Conservation (phyloP, 352 stramenopile species). For the Phytophthora foliorum region DNA sequence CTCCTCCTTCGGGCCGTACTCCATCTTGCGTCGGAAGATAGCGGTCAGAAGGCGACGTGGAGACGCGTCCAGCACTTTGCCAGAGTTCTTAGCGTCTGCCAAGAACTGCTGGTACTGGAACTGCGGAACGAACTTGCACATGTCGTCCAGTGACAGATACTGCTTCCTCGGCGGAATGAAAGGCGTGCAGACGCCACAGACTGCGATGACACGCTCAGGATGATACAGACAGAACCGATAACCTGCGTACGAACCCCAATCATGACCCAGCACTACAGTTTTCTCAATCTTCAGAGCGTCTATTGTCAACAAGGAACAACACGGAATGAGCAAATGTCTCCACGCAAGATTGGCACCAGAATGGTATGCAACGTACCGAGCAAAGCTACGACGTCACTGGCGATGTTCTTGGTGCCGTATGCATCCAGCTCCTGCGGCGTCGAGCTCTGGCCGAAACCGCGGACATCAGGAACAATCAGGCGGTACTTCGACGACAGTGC, state of each 20-base stretch:
- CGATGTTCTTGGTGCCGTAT: conserved; percentile 63
- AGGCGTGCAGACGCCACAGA: conserved; percentile 67
- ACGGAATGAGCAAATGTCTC: background rate
- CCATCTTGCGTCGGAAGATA: conserved; percentile 43
- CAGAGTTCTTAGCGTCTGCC: conserved; percentile 37
- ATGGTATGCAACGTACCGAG: conserved; percentile 35
- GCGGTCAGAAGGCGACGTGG: conserved; percentile 41
- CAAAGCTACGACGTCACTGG: conserved; percentile 48
- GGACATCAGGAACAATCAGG: conserved; percentile 65
- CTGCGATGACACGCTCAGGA: conserved; percentile 57
- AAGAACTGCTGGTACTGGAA: conserved; percentile 59
- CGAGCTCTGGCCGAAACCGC: conserved; percentile 62
- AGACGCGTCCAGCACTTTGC: conserved; percentile 41
- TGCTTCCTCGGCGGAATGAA: conserved; percentile 48
- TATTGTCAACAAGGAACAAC: conserved; percentile 15
- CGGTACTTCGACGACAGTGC: conserved; percentile 58
- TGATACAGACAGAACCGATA: conserved; percentile 72
- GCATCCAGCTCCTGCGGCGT: conserved; percentile 43
- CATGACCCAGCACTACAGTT: conserved; percentile 61
- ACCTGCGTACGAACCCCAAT: conserved; percentile 61
- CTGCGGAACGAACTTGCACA: conserved; percentile 36
- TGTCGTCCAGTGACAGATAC: conserved; percentile 48
- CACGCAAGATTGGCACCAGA: too few relatives aligned
- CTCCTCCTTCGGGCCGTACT: conserved; percentile 32
- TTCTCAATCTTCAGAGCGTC: conserved; percentile 60